Evolutionary conservation across 306 rosid genomes (phyloP).

Genomic region (Parietaria judaica): DNA sequence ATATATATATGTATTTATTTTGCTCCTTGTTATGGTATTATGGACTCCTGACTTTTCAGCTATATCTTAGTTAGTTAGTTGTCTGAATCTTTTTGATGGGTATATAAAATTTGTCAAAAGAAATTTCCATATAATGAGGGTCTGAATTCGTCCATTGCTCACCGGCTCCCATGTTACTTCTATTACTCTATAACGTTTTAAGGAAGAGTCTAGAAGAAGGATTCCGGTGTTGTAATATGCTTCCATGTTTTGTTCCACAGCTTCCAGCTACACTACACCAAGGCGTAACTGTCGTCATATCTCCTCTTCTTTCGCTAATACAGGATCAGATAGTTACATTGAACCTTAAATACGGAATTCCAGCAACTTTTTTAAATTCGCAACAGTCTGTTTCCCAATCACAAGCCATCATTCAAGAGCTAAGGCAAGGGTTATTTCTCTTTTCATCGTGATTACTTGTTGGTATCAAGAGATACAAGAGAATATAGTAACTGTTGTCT

Average conservation of each 20-base stretch:
- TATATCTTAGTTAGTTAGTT: too few relatives aligned
- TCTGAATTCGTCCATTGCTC: too few relatives aligned
- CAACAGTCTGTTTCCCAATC: conserved; percentile 83
- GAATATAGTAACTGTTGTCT: conserved; percentile 1
- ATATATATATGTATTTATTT: too few relatives aligned
- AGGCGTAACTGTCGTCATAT: conserved; percentile 78
- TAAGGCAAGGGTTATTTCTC: conserved; percentile 57
- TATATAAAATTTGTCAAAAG: background rate
- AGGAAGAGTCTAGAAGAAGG: too few relatives aligned
- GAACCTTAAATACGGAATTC: conserved; percentile 81
- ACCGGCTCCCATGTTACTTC: too few relatives aligned
- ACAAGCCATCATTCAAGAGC: conserved; percentile 78
- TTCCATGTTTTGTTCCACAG: conserved; percentile 33
- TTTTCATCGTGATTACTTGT: conserved; percentile 13
- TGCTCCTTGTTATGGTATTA: too few relatives aligned
- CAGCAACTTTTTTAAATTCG: conserved; percentile 87
- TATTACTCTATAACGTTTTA: too few relatives aligned
- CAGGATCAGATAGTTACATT: conserved; percentile 91
- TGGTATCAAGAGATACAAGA: background rate
- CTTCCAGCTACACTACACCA: conserved; percentile 89
- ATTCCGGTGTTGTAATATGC: background rate
- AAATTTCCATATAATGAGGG: too few relatives aligned
- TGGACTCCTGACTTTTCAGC: too few relatives aligned
- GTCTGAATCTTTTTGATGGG: background rate
- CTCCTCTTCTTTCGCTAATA: conserved; percentile 94